A percentile compares a stretch with the other conserved stretches of the same genome.
phyloP scores from a whole-genome alignment of 2,329 filamentous ascomycete species.

The Cercospora zeina region DNA sequence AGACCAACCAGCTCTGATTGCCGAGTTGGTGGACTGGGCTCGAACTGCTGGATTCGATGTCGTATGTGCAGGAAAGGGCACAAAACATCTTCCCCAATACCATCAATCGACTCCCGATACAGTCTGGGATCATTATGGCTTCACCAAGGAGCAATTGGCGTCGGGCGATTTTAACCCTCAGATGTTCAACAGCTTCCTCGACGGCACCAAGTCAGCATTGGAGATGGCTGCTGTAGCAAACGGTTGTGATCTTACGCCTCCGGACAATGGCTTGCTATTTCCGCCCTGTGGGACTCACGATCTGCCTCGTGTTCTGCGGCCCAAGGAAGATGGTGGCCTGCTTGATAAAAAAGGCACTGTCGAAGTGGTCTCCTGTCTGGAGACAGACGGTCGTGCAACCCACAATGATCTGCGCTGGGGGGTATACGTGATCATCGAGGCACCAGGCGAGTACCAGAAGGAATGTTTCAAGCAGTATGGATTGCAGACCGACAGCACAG shows the following conservation, averaged over 20 bases:
- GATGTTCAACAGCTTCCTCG: constrained; percentile 54
- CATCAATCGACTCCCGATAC: constrained; percentile 52
- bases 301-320: constrained; percentile 47
- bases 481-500: constrained; percentile 47
- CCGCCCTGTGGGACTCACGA: constrained; percentile 50
- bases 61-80: constrained; percentile 51
- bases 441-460: constrained; percentile 45
- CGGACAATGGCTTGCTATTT: constrained; percentile 47
- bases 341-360: constrained; percentile 48
- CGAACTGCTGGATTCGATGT: constrained; percentile 49
- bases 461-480: constrained; percentile 51
- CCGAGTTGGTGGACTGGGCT: constrained; percentile 49
- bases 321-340: constrained; percentile 46
- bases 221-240: constrained; percentile 54
- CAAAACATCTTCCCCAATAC: constrained; percentile 51
- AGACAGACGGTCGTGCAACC: constrained; percentile 46
- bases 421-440: constrained; percentile 51
- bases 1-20: constrained; percentile 50
- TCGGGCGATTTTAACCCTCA: constrained; percentile 50
- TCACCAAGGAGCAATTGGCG: constrained; percentile 48
- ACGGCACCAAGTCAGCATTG: constrained; percentile 52
- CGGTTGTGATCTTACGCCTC: constrained; percentile 47
- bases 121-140: constrained; percentile 51
- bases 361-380: constrained; percentile 50
- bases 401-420: constrained; percentile 48